Percentiles rank a stretch among this genome's conserved stretches.
Conservation (phyloP, 805 yeast species). For the Metschnikowia lachancei region DNA sequence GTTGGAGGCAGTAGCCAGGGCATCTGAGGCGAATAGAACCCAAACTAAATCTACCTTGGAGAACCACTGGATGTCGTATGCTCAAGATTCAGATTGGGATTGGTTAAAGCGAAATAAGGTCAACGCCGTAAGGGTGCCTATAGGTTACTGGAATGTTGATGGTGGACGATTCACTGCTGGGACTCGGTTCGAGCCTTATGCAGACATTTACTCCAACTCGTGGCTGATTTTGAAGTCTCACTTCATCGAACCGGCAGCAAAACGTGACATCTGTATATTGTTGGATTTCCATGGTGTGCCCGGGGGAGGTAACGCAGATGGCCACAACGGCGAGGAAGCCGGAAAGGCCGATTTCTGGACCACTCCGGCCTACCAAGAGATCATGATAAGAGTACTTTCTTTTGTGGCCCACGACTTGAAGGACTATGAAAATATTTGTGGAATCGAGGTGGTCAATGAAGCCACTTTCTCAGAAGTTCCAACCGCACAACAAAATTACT, state of each 20-base stretch:
- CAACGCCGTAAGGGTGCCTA: slow-evolving; percentile 77
- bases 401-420: slow-evolving; percentile 62
- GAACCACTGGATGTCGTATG: slow-evolving; percentile 62
- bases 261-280: slow-evolving; percentile 65
- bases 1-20: slow-evolving; percentile 63
- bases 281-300: slow-evolving; percentile 89
- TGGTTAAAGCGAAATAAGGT: slow-evolving; percentile 69
- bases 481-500: slow-evolving; percentile 55
- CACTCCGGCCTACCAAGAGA: slow-evolving; percentile 36
- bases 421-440: slow-evolving; percentile 65
- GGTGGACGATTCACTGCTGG: slow-evolving; percentile 56
- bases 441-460: slow-evolving; percentile 84
- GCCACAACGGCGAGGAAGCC: slow-evolving; percentile 72
- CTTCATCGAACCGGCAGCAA: slow-evolving; percentile 57
- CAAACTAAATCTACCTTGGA: slow-evolving; percentile 54
- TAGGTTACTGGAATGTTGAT: slow-evolving; percentile 87
- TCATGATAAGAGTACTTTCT: slow-evolving; percentile 50
- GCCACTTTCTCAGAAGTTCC: slow-evolving; percentile 60
- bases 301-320: slow-evolving; percentile 84
- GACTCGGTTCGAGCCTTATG: slow-evolving; percentile 59
- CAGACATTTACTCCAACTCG: slow-evolving; percentile 60
- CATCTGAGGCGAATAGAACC: slow-evolving; percentile 47
- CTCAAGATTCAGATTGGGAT: slow-evolving; percentile 71
- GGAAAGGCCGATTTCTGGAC: slow-evolving; percentile 66
- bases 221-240: slow-evolving; percentile 62